These are phyloP conservation scores for Wickerhamomyces alni DNA, from an alignment of 805 yeast genomes.

Conservation along the genomic window DNA sequence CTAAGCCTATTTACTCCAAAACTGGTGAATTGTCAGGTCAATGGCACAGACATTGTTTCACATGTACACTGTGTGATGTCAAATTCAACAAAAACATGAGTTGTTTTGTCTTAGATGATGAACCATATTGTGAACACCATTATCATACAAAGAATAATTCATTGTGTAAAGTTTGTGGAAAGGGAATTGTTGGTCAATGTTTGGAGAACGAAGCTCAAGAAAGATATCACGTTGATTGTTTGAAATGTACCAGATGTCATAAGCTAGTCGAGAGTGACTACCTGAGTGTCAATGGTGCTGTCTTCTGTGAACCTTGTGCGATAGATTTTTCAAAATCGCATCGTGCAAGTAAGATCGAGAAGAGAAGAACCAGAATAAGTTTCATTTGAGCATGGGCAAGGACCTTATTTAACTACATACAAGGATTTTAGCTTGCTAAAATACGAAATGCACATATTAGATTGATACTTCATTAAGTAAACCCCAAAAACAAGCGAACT, in stretches of 20 bases:
- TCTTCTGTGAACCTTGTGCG: constrained; percentile 43
- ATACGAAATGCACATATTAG: too few relatives aligned
- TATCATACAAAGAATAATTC: constrained; percentile 73
- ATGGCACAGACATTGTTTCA: constrained; percentile 90
- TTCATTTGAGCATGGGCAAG: too few relatives aligned
- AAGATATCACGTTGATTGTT: constrained; percentile 72
- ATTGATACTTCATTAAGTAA: too few relatives aligned
- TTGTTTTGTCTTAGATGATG: constrained; percentile 72
- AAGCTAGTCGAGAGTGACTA: constrained; percentile 47
- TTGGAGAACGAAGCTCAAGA: constrained; percentile 67
- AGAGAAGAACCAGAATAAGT: constrained; percentile 22
- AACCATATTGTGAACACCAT: constrained; percentile 78
- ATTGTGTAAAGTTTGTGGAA: constrained; percentile 61
- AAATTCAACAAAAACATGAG: constrained; percentile 53
- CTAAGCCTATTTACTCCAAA: constrained; percentile 76
- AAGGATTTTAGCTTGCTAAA: neutral
- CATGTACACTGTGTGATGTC: constrained; percentile 58
- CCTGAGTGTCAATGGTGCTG: constrained; percentile 39
- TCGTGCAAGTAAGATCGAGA: constrained; percentile 13
- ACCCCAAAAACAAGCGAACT: too few relatives aligned
- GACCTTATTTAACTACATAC: too few relatives aligned
- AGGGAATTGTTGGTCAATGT: constrained; percentile 88
- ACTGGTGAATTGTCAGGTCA: constrained; percentile 80
- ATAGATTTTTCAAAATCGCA: constrained; percentile 3
- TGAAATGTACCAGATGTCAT: constrained; percentile 61